Percentiles rank a stretch among this genome's conserved stretches.
phyloP scores from a whole-genome alignment of 371 early-diverging fungal species.

The Coemansia sp. region DNA sequence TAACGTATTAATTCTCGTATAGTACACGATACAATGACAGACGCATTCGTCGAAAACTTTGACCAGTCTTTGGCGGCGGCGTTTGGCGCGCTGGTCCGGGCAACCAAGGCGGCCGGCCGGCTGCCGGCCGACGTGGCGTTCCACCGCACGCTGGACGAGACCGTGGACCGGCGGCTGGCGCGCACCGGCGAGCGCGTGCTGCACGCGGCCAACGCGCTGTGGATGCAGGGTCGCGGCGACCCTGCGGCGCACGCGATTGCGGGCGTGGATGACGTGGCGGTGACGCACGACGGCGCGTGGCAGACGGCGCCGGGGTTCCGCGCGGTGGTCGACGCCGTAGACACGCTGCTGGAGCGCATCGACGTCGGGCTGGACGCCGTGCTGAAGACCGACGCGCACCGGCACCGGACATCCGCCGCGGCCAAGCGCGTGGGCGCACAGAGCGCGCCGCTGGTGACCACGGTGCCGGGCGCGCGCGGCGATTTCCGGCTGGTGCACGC shows the following conservation, averaged over 20 bases:
- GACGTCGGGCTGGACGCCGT: constrained; percentile 51
- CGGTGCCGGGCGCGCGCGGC: constrained; percentile 37
- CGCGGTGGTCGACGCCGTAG: constrained; percentile 73
- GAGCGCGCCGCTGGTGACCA: constrained; percentile 60
- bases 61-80: constrained; percentile 59
- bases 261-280: constrained; percentile 68
- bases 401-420: constrained; percentile 58
- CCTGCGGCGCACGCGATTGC: constrained; percentile 51
- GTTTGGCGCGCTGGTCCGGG: constrained; percentile 61
- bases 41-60: constrained; percentile 51
- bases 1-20: not conserved
- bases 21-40: not conserved
- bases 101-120: constrained; percentile 64
- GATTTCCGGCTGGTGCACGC: constrained; percentile 59
- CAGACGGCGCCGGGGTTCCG: constrained; percentile 54
- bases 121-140: constrained; percentile 71
- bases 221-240: constrained; percentile 47
- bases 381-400: constrained; percentile 53
- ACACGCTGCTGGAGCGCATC: constrained; percentile 79
- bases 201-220: constrained; percentile 59
- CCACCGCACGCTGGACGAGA: constrained; percentile 66
- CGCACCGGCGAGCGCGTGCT: constrained; percentile 57
- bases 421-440: constrained; percentile 34
- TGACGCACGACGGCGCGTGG: constrained; percentile 25
- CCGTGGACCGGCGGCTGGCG: constrained; percentile 61